phyloP scores from a whole-genome alignment of 2,329 filamentous ascomycete species.

The Ramichloridium luteum region DNA sequence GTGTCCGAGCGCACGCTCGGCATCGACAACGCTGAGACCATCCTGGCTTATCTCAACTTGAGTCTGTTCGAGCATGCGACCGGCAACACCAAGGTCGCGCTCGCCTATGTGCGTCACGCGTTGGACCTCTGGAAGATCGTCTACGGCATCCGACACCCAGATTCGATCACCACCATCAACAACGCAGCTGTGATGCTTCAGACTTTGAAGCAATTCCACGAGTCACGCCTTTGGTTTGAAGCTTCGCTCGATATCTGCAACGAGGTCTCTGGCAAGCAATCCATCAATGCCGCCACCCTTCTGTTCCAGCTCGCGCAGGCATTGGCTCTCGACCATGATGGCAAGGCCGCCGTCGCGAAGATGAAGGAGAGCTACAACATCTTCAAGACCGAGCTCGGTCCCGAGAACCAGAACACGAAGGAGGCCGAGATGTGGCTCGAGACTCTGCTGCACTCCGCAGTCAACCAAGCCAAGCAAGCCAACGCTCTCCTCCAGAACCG shows the following conservation, averaged over 20 bases:
- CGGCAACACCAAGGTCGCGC: conserved; percentile 77
- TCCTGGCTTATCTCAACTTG: conserved; percentile 91
- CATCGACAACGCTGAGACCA: conserved; percentile 83
- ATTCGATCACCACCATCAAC: conserved; percentile 97
- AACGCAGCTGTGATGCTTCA: conserved; percentile 98
- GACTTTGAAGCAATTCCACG: conserved; percentile 83
- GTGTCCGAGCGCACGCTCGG: conserved; percentile 90
- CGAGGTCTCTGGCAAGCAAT: conserved; percentile 75
- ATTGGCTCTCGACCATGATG: conserved; percentile 86
- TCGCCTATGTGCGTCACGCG: conserved; percentile 82
- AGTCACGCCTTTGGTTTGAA: conserved; percentile 95
- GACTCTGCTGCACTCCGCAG: conserved; percentile 89
- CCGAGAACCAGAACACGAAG: conserved; percentile 93
- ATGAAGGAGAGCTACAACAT: conserved; percentile 98
- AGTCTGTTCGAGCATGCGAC: conserved; percentile 86
- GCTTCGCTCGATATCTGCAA: conserved; percentile 82
- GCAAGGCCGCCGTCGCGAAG: conserved; percentile 76
- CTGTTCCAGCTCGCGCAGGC: conserved; percentile 96
- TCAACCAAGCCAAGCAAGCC: conserved; percentile 84
- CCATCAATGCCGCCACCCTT: conserved; percentile 85
- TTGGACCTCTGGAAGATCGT: conserved; percentile 94
- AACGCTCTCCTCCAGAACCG: conserved; percentile 30
- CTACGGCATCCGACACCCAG: conserved; percentile 84
- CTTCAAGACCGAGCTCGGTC: conserved; percentile 75
- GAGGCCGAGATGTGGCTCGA: conserved; percentile 95